Percentiles rank a stretch among this genome's conserved stretches.
phyloP scores from a whole-genome alignment of 75 land plant species.

The Sequoiadendron giganteum region DNA sequence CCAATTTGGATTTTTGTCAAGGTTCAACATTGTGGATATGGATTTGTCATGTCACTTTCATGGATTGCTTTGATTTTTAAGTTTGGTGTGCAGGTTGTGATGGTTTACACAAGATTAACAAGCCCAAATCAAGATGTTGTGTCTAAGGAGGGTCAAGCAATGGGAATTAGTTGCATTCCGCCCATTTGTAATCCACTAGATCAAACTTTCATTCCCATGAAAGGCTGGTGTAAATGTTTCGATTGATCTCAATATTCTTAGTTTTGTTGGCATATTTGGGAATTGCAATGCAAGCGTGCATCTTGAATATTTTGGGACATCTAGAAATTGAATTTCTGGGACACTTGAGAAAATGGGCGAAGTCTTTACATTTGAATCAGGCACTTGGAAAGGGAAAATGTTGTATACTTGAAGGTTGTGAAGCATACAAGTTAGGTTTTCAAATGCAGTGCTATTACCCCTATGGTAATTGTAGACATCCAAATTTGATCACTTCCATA shows the following conservation, averaged over 20 bases:
- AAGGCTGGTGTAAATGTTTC: neutral
- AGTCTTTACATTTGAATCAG: too few species aligned
- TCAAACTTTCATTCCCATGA: constrained; percentile 8
- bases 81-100: neutral
- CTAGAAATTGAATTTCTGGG: neutral
- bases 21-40: neutral
- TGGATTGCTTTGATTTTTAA: neutral
- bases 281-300: neutral
- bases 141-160: constrained; percentile 3
- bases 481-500: too few species aligned
- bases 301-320: neutral
- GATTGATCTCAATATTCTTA: neutral
- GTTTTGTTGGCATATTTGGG: neutral
- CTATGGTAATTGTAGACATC: too few species aligned
- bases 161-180: neutral
- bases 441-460: too few species aligned
- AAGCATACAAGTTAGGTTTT: too few species aligned
- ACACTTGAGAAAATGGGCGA: neutral
- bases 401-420: too few species aligned
- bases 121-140: neutral
- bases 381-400: too few species aligned
- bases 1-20: neutral
- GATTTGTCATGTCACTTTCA: neutral
- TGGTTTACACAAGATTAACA: neutral
- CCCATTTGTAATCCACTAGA: constrained; percentile 8